These are phyloP conservation scores for Rhizopogon salebrosus DNA, from an alignment of 768 basidiomycete species.

Conservation along the genomic window DNA sequence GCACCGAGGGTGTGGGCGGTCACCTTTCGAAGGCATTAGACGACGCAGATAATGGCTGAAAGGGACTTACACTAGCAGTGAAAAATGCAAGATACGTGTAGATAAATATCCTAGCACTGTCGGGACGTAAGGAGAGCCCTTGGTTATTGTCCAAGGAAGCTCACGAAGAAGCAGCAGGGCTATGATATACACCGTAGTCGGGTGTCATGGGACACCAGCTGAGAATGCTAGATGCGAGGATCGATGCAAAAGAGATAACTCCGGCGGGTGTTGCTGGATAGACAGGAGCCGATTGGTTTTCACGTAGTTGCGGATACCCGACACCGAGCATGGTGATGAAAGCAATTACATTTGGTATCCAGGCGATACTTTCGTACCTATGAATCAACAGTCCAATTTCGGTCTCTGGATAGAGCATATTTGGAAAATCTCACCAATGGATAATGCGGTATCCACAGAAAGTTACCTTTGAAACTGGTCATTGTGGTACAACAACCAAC, in stretches of 20 bases:
- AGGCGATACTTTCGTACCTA: conserved; percentile 71
- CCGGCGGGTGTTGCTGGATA: conserved; percentile 27
- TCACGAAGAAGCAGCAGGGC: conserved; percentile 55
- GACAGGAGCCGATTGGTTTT: conserved; percentile 32
- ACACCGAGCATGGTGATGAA: conserved; percentile 65
- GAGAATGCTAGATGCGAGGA: conserved; percentile 38
- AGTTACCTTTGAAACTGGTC: conserved; percentile 37
- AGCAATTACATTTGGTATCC: conserved; percentile 71
- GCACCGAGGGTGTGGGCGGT: conserved; percentile 40
- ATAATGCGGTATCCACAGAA: conserved; percentile 64
- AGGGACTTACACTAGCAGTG: conserved; percentile 32
- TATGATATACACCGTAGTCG: conserved; percentile 47
- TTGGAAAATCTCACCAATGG: conserved; percentile 37
- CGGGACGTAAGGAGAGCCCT: background rate
- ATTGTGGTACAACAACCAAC: background rate
- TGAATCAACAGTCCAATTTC: background rate
- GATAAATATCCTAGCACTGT: conserved; percentile 34
- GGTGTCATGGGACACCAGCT: conserved; percentile 39
- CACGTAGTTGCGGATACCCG: conserved; percentile 59
- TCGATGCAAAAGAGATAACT: conserved; percentile 40
- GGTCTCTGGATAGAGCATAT: background rate
- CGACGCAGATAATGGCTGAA: background rate
- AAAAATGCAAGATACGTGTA: conserved; percentile 45
- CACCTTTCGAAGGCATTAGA: conserved; percentile 19
- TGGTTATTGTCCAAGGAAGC: conserved; percentile 2